These are phyloP conservation scores for Lentinula raphanica DNA, from an alignment of 768 basidiomycete genomes.

Conservation along the genomic window DNA sequence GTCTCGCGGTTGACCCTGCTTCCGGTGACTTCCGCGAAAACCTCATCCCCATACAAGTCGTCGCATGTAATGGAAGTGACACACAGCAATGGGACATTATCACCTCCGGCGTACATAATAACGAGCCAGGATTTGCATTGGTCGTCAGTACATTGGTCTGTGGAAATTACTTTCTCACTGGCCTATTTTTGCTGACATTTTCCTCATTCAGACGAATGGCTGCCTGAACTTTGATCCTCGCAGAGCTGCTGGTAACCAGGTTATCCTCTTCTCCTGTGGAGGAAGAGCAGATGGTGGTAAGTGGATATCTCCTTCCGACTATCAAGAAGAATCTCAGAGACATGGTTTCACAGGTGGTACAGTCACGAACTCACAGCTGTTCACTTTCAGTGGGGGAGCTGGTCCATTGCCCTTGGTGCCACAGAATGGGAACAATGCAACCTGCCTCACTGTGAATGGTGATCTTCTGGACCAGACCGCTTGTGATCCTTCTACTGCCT, in stretches of 20 bases:
- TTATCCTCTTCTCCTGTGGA: slow-evolving; percentile 20
- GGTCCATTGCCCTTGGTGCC: slow-evolving; percentile 16
- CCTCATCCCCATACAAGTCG: slow-evolving; percentile 15
- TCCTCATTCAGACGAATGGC: slow-evolving; percentile 14
- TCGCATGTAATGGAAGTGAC: slow-evolving; percentile 15
- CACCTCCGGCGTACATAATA: slow-evolving; percentile 16
- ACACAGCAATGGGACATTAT: slow-evolving; percentile 20
- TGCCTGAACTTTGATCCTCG: slow-evolving; percentile 19
- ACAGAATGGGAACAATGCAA: slow-evolving; percentile 12
- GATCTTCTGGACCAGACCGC: slow-evolving; percentile 15
- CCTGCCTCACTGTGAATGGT: slow-evolving; percentile 13
- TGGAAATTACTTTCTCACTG: background rate
- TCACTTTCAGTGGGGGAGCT: slow-evolving; percentile 14
- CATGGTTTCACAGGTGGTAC: background rate
- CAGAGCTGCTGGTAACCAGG: slow-evolving; percentile 18
- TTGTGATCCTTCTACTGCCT: slow-evolving; percentile 12
- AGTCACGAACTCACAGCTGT: slow-evolving; percentile 16
- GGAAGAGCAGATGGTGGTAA: slow-evolving; percentile 21
- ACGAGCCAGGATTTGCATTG: slow-evolving; percentile 15
- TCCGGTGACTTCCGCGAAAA: slow-evolving; percentile 21
- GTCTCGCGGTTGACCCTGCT: slow-evolving; percentile 17
- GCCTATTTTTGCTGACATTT: background rate
- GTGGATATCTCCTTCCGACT: background rate
- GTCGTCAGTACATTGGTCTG: slow-evolving; percentile 19
- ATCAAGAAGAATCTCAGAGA: background rate